These are phyloP conservation scores for Penstemon barbatus DNA, from an alignment of 257 asterid genomes.

Conservation along the genomic window DNA sequence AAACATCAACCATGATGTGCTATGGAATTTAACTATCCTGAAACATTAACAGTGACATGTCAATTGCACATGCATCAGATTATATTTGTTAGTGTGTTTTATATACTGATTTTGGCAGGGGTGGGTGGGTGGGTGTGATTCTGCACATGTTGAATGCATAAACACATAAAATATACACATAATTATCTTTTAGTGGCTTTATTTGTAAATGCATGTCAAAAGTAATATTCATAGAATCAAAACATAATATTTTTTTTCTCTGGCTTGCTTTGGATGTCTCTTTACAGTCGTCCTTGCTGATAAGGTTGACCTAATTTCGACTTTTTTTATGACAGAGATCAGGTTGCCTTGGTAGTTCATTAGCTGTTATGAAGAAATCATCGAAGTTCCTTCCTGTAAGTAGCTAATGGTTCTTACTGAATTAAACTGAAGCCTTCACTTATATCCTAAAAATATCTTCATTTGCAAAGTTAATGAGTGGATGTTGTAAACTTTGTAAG, in stretches of 20 bases:
- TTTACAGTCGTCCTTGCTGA: conserved; percentile 15
- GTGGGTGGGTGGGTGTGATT: neutral
- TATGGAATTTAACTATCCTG: neutral
- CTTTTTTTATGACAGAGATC: conserved; percentile 62
- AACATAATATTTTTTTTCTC: neutral
- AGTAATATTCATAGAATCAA: neutral
- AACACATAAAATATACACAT: neutral
- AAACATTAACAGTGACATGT: neutral
- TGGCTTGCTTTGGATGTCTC: conserved; percentile 23
- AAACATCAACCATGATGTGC: neutral
- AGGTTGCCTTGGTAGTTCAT: conserved; percentile 93
- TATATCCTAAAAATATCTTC: conserved; percentile 8
- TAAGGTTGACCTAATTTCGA: conserved; percentile 28
- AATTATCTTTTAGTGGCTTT: conserved; percentile 16
- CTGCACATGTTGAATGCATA: neutral
- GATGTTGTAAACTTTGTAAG: conserved; percentile 11
- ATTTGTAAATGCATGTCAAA: conserved; percentile 17
- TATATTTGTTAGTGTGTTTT: neutral
- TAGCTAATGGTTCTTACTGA: conserved; percentile 23
- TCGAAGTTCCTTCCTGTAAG: conserved; percentile 94
- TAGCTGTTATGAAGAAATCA: conserved; percentile 97
- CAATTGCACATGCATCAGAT: neutral
- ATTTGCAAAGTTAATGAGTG: neutral
- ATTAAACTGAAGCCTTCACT: conserved; percentile 23
- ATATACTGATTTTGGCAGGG: neutral